Base-by-base conservation (phyloP, 306 rosid species). In the Fragaria iinumae region DNA sequence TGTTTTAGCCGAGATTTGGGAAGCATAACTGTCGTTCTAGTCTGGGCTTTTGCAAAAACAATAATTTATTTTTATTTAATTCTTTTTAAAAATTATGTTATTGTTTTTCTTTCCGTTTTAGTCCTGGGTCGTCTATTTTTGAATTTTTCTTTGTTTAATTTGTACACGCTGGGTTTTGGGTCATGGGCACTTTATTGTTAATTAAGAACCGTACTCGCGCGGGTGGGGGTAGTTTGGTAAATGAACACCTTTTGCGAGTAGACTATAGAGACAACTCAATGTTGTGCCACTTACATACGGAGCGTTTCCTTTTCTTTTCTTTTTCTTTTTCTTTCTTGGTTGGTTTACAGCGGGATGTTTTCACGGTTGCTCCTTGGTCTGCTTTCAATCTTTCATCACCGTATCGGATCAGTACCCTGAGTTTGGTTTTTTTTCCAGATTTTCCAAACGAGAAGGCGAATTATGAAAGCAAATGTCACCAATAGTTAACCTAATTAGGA, bases 11-110 rank as follows among this genome's bases (percentile, higher is more conserved):
- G 87, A 86, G 80, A 82, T 67, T 83, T 78, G 73, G 77, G 89
- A 90, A 90, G 84, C 71, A 79, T 88, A 88, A 90, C 96, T 80
- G 91, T 81, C 87, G 84, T 34, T n/a, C n/a, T n/a, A n/a, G 80
- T 16, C 72, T 75, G 44, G 47, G 36, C 17, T 69, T 29, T 14
- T 34, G 38, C 68, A 23, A 65, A 69, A 74, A 1, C 67, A n/a
- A n/a, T 32, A 68, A 67, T 44, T 66, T 20, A 41, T 62, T 8
- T 64, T 25, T 21, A 23, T 76, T 29, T 2, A 55, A 53, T 5
- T 64, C 34, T 39, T 47, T 67, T 56, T 73, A 14, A 74, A 67
- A 44, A 43, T 65, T 18, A 43, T 25, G 25, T 12, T 38, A 36
- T 20, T 32, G 47, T 73, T 32, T 43, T 49, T 38, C 44, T 3